phyloP scores from a whole-genome alignment of 2,329 filamentous ascomycete genomes.

The Cladosporium sp. region DNA sequence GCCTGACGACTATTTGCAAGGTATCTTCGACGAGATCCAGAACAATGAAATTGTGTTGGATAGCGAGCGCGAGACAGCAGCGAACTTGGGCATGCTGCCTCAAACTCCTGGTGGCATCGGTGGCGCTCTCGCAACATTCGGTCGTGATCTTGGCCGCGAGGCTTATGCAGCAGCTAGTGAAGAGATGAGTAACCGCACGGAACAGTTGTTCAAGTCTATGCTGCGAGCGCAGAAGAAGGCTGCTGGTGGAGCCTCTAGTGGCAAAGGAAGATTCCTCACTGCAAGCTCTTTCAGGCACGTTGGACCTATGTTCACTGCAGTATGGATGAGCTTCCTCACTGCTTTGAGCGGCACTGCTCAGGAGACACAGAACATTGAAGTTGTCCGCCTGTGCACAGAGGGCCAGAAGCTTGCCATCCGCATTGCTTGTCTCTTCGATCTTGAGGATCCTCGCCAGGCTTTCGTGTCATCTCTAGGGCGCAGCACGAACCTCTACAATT shows the following conservation, averaged over 20 bases:
- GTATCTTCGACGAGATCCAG: conserved; percentile 89
- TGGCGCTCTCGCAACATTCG: conserved; percentile 79
- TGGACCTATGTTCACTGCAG: conserved; percentile 97
- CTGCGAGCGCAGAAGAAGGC: conserved; percentile 72
- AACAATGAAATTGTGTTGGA: conserved; percentile 90
- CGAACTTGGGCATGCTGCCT: conserved; percentile 64
- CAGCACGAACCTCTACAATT: conserved; percentile 91
- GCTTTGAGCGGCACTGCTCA: conserved; percentile 90
- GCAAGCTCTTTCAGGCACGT: conserved; percentile 93
- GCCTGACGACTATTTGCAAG: conserved; percentile 83
- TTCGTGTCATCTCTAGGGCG: conserved; percentile 92
- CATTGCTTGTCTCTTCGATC: conserved; percentile 87
- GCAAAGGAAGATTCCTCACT: conserved; percentile 74
- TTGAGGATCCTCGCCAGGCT: conserved; percentile 88
- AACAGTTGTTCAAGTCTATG: conserved; percentile 88
- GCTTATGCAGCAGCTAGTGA: conserved; percentile 93
- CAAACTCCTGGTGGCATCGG: conserved; percentile 46
- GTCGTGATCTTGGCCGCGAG: conserved; percentile 84
- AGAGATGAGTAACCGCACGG: conserved; percentile 77
- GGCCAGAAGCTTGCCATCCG: conserved; percentile 91
- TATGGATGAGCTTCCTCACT: conserved; percentile 98
- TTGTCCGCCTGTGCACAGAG: conserved; percentile 88
- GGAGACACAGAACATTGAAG: conserved; percentile 86
- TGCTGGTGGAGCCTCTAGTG: conserved; percentile 17
- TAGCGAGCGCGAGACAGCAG: conserved; percentile 85